These are phyloP conservation scores for Eucalyptus virginea DNA, from an alignment of 345 rosid species.

Conservation along the genomic window DNA sequence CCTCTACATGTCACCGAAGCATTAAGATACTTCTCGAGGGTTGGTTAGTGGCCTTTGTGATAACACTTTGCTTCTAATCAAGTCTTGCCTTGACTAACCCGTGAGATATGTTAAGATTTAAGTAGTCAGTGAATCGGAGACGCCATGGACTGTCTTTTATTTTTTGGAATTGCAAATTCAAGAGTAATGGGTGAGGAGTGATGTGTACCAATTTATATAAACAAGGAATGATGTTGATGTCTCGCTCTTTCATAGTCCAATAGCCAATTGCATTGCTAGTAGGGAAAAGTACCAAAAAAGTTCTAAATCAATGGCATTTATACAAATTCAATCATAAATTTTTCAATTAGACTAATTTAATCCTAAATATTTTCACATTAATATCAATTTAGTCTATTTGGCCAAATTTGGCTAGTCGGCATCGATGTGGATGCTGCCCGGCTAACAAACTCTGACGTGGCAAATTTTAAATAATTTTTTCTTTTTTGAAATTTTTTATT, in stretches of 20 bases:
- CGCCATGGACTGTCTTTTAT: not conserved
- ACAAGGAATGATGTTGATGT: not conserved
- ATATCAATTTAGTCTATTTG: accelerated
- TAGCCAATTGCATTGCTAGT: not conserved
- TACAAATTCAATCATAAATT: too few species aligned
- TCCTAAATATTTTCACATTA: too few species aligned
- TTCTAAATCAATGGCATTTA: accelerated
- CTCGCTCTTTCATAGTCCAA: not conserved
- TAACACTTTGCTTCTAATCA: constrained; percentile 2
- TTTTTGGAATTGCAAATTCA: not conserved
- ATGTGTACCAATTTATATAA: not conserved
- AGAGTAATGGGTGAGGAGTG: not conserved
- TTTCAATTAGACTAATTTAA: too few species aligned
- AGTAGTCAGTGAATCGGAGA: not conserved
- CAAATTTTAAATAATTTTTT: too few species aligned
- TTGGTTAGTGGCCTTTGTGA: not conserved
- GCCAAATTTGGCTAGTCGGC: too few species aligned
- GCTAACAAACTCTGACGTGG: accelerated
- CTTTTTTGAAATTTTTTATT: too few species aligned
- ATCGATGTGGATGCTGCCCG: accelerated
- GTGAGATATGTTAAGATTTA: not conserved
- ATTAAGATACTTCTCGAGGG: not conserved
- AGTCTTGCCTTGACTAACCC: not conserved
- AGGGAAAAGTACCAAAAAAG: too few species aligned
- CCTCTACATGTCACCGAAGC: not conserved